A percentile compares a stretch with the other conserved stretches of the same genome.
Evolutionary conservation across 2,329 filamentous ascomycete species (phyloP).

Genomic region (Diaporthe amygdali): DNA sequence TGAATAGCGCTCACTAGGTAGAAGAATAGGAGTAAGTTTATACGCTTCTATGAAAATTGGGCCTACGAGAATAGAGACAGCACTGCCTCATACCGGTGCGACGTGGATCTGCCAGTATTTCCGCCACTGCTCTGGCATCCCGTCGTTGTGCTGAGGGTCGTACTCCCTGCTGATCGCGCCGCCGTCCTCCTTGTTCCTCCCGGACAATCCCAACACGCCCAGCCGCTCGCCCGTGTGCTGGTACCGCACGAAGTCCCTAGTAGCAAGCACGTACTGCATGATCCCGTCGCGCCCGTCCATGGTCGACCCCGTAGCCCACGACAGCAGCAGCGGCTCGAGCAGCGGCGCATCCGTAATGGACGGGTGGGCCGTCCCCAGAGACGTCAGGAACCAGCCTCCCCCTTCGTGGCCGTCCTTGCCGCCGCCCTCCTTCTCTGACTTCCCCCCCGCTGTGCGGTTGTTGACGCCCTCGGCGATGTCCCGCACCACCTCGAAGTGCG

Average conservation of each 20-base stretch:
- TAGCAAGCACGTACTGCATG: slow-evolving; percentile 63
- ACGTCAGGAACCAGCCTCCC: slow-evolving; percentile 60
- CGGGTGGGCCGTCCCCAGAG: slow-evolving; percentile 62
- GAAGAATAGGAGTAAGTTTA: too few species aligned
- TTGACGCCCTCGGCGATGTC: slow-evolving; percentile 56
- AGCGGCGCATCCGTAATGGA: slow-evolving; percentile 71
- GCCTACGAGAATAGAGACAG: not conserved
- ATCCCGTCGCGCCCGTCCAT: slow-evolving; percentile 63
- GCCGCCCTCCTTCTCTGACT: slow-evolving; percentile 27
- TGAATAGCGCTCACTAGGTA: not conserved
- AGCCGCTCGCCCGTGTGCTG: slow-evolving; percentile 16
- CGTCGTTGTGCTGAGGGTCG: slow-evolving; percentile 11
- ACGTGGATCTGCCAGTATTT: slow-evolving; percentile 24
- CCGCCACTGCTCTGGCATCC: slow-evolving; percentile 20
- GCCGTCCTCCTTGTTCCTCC: not conserved
- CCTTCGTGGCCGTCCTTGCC: not conserved
- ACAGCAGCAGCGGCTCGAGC: slow-evolving; percentile 64
- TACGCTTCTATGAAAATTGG: not conserved
- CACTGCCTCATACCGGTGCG: slow-evolving; percentile 1
- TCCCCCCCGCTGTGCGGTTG: slow-evolving; percentile 33
- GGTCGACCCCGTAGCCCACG: slow-evolving; percentile 65
- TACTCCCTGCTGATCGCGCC: slow-evolving; percentile 20
- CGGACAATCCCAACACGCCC: slow-evolving; percentile 13
- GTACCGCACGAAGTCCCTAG: slow-evolving; percentile 53
- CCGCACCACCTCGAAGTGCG: slow-evolving; percentile 68